Base-by-base conservation (phyloP, 805 yeast genomes). In the Metschnikowia shivogae region DNA sequence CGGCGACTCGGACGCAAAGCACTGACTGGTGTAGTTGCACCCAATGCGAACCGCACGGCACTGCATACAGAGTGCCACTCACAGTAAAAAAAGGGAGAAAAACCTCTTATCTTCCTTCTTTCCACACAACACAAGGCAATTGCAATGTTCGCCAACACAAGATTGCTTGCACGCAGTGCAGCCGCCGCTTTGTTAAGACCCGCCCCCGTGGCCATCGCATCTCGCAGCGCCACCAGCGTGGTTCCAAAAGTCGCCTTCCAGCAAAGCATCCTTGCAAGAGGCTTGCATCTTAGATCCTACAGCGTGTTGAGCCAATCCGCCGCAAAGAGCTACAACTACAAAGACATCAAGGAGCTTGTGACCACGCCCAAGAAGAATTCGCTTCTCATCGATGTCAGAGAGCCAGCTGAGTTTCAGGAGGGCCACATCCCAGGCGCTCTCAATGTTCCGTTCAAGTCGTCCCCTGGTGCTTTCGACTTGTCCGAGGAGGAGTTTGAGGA, bases 391-490 rank as follows among this genome's bases (percentile, higher is more conserved):
- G 99, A 92, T 61, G 97, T 88, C 17, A 81, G 99, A 62, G 98
- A 92, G 70, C 97, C 97, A 5, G 76, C 72, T 22, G 99, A 92
- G 67, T 75, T 68, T 58, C 68, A 68, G 32, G 80, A 71, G 39
- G 96, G 96, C 35, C 81, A 78, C 60, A 85, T 92, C 55, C 97
- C 97, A 26, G 77, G 80, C 11, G 84, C 98, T 5, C 65, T 90
- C 45, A 93, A 93, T 61, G 77, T 92, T 46, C 98, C 99, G 14
- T 84, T 82, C 68, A 89, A 89, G 60, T 80, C 93, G 4, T 79
- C 90, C 10, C 98, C 98, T 0, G 96, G 96, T 17, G 98, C 98
- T 0, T 73, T 92, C 48, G 89, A 87, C 39, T 76, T 92, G 40
- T 66, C 82, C 1, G 75, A 77, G 5, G 95, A 86, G 44, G 96